Evolutionary conservation across 1,284 basidiomycete species (phyloP), one percentile per base, ranked within the genome.

Genomic region (Sparassis latifolia): DNA sequence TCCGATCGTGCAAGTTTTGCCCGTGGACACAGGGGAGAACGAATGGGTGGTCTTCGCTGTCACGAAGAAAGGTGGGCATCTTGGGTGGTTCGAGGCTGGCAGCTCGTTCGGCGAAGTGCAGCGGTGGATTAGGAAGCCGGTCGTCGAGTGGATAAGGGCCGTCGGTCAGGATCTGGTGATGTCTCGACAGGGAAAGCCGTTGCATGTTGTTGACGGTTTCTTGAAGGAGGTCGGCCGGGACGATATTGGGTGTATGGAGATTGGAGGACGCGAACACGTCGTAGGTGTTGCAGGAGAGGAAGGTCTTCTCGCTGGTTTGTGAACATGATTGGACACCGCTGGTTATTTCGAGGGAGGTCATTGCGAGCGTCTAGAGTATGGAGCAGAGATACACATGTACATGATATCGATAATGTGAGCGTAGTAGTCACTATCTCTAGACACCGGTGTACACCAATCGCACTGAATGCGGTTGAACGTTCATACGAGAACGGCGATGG

Each of bases 31-130:
- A 5, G 72, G 75, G 52, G 73, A 71, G 5, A 88, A 85, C 52
- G 69, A 71, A 10, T 80, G 83, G 63, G 79, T 92, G 10, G 77
- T 84, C 5, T 78, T 89, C 61, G 86, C 76, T 10, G 69, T 89
- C 50, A 94, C 95, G 0, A 71, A 75, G 31, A 75, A 77, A 9
- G 95, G 96, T 1, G 96, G 96, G 0, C 95, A 98, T 70, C 75
- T 98, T 10, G 95, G 95, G 32, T 97, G 92, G 94, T 97, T 95
- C 63, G 81, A 87, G 59, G 69, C 78, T 42, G 69, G 70, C 33
- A 71, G 70, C 31, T 54, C 67, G 45, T 62, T 63, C 51, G 69
- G 73, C 32, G 64, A 67, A 51, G 67, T 79, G 20, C 74, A 74
- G 53, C 70, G 87, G 47, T 92, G 89, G 89, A 74, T 86, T 50